These are phyloP conservation scores for Phytophthora hibernalis DNA, from an alignment of 352 stramenopile species.

Conservation along the genomic window DNA sequence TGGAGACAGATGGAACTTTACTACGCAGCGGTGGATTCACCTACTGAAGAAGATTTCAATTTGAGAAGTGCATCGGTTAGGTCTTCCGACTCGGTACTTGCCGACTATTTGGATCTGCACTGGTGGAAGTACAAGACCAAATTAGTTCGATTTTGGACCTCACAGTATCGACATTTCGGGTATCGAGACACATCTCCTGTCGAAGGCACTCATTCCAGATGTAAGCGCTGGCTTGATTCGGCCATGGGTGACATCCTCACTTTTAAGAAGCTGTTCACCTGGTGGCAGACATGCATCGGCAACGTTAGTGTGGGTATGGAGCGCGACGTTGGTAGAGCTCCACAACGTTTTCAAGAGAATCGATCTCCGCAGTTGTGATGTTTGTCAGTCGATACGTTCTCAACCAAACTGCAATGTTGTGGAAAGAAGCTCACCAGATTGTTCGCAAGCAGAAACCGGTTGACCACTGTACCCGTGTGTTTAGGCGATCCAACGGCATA, in stretches of 20 bases:
- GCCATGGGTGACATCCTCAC: conserved; percentile 4
- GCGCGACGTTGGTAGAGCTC: neutral
- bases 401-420: neutral
- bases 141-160: conserved; percentile 11
- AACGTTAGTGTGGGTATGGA: neutral
- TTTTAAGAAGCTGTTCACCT: neutral
- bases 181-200: conserved; percentile 11
- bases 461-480: conserved; percentile 1
- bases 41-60: conserved; percentile 3
- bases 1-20: conserved; percentile 2
- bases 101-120: conserved; percentile 9
- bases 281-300: conserved; percentile 5
- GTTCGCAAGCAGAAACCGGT: neutral
- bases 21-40: conserved; percentile 2
- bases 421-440: conserved; percentile 8
- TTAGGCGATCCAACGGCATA: neutral
- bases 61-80: neutral
- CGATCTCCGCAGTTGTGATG: conserved; percentile 12
- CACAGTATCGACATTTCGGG: conserved; percentile 9
- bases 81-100: neutral
- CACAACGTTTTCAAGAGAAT: neutral
- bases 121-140: conserved; percentile 18
- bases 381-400: conserved; percentile 9
- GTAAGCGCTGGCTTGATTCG: conserved; percentile 9
- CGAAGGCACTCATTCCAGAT: conserved; percentile 15